Evolutionary conservation across 129 eudicot species (phyloP), one percentile per base, ranked within the genome.

Genomic region (Tanacetum coccineum): DNA sequence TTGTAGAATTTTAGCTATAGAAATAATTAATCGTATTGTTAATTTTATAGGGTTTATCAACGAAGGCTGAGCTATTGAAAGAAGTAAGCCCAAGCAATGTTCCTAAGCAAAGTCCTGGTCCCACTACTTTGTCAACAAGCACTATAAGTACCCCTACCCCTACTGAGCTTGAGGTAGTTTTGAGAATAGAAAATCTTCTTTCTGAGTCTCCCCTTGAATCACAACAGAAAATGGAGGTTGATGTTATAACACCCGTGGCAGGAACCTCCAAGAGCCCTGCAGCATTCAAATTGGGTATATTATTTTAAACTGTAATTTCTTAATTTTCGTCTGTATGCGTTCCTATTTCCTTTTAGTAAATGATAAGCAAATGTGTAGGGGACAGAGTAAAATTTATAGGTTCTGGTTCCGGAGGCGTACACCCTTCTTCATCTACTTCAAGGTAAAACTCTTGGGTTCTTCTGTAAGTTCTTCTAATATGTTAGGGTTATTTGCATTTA

Each of bases 311-410:
- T 66, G 64, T 8, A 36, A 36, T 36, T 36, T 36, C 64, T 68
- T 74, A 55, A 6, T 66, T 54, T 56, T 10, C 53, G 15, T 32
- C 54, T 74, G 14, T 59, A 64, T 39, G 36, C 28, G 4, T 56
- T 8, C n/a, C 4, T 20, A 54, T 55, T 8, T 22, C 32, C 11
- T 14, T 49, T 21, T 64, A 65, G 17, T 44, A 70, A 62, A 11
- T 66, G 79, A 64, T 45, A 39, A 17, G 61, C 49, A 74, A 71
- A 30, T 63, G n/a, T 82, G 20, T 64, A 91, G 97, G 93, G 69
- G 97, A 91, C 74, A 79, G 81, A 75, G 97, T 91, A 42, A 91
- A 79, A 70, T 91, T 70, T 75, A 62, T 85, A 13, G 88, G 95
- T 69, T 53, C 91, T 64, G 70, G 77, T 50, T 78, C 87, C 11